A percentile compares a stretch with the other conserved stretches of the same genome.
phyloP scores from a whole-genome alignment of 2,329 filamentous ascomycete genomes.

The Dothidotthia symphoricarpi region DNA sequence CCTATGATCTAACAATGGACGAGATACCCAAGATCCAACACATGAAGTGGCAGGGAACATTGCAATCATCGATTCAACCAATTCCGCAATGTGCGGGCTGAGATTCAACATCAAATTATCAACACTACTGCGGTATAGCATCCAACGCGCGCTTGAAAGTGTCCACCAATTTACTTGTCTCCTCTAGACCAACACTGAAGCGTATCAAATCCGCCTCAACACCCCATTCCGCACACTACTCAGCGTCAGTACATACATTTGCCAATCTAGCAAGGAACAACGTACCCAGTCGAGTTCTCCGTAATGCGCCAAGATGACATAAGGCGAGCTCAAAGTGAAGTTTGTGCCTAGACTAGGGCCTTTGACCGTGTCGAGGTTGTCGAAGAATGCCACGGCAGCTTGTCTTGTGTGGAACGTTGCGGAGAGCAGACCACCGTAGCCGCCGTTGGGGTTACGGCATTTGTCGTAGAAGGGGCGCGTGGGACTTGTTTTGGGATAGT shows the following conservation, averaged over 20 bases:
- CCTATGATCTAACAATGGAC: no score
- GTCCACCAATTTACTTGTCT: slow-evolving; percentile 62
- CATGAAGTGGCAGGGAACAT: no score
- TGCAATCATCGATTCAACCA: no score
- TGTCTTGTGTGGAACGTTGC: slow-evolving; percentile 70
- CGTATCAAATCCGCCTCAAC: slow-evolving; percentile 78
- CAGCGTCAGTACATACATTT: slow-evolving; percentile 12
- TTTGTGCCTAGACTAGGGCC: slow-evolving; percentile 95
- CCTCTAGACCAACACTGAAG: slow-evolving; percentile 87
- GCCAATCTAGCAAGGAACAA: slow-evolving; percentile 7
- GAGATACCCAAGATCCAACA: no score
- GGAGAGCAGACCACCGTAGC: slow-evolving; percentile 87
- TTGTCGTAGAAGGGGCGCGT: slow-evolving; percentile 74
- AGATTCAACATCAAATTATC: background rate
- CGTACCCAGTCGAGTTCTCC: slow-evolving; percentile 82
- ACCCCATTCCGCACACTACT: slow-evolving; percentile 69
- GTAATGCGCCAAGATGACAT: slow-evolving; percentile 89
- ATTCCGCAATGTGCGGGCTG: no score
- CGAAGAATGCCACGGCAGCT: slow-evolving; percentile 79
- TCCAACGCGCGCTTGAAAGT: slow-evolving; percentile 69
- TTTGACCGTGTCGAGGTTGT: slow-evolving; percentile 82
- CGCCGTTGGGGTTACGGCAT: slow-evolving; percentile 69
- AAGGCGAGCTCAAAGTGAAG: slow-evolving; percentile 89
- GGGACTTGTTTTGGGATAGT: slow-evolving; percentile 79
- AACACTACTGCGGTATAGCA: slow-evolving; percentile 43